phyloP scores from a whole-genome alignment of 1,284 basidiomycete species.

The Exobasidium cylindrosporum region DNA sequence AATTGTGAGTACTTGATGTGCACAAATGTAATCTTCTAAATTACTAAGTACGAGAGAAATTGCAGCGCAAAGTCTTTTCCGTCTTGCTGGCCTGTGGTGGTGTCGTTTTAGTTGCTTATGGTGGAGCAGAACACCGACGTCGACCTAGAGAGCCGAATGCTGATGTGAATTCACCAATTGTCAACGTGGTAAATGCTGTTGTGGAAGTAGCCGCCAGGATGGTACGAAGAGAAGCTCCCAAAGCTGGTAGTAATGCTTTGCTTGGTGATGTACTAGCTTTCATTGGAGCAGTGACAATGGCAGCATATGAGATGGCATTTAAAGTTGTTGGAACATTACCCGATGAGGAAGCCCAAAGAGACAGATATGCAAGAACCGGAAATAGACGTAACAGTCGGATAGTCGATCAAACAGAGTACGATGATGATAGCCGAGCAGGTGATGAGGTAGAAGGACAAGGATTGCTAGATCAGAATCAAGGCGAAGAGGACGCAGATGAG shows the following conservation, averaged over 20 bases:
- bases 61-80: conserved; percentile 44
- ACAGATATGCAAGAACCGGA: conserved; percentile 10
- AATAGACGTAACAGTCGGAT: background rate
- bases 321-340: conserved; percentile 49
- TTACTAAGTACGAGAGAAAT: too few relatives aligned
- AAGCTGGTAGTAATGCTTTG: conserved; percentile 24
- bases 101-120: conserved; percentile 49
- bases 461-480: background rate
- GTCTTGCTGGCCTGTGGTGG: conserved; percentile 47
- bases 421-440: background rate
- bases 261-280: conserved; percentile 45
- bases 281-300: conserved; percentile 52
- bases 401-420: background rate
- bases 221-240: background rate
- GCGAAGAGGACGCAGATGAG: conserved; percentile 8
- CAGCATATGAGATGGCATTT: conserved; percentile 52
- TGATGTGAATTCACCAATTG: background rate
- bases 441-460: background rate
- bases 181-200: conserved; percentile 1
- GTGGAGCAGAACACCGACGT: conserved; percentile 39
- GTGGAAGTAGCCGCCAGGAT: background rate
- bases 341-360: conserved; percentile 25
- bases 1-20: conserved; percentile 14
- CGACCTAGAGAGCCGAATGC: conserved; percentile 27
- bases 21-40: conserved; percentile 1